phyloP scores from a whole-genome alignment of 169 alveolate species.

The Cystoisospora suis region DNA sequence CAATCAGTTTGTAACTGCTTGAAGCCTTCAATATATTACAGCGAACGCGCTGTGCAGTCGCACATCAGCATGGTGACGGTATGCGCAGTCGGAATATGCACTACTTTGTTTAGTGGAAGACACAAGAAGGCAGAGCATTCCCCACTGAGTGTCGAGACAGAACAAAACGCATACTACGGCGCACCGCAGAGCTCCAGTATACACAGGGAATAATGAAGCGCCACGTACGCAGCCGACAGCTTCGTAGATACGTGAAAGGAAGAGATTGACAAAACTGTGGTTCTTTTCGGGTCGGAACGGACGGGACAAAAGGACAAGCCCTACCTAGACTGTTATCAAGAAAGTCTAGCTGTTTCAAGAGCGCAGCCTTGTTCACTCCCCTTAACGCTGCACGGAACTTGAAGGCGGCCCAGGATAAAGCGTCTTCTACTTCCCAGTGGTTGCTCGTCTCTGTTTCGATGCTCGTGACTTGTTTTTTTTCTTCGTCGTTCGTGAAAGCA shows the following conservation, averaged over 20 bases:
- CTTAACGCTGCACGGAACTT: constrained; percentile 10
- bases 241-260: neutral
- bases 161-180: neutral
- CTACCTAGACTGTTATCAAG: neutral
- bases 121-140: too few relatives aligned
- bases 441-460: neutral
- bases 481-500: neutral
- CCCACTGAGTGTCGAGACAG: neutral
- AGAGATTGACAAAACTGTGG: neutral
- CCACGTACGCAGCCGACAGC: too few relatives aligned
- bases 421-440: constrained; percentile 4
- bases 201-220: neutral
- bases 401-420: constrained; percentile 32
- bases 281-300: neutral
- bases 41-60: too few relatives aligned
- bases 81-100: too few relatives aligned
- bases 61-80: too few relatives aligned
- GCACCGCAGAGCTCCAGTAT: too few relatives aligned
- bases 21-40: too few relatives aligned
- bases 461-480: neutral
- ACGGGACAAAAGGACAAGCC: neutral
- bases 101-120: too few relatives aligned
- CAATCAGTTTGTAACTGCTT: neutral
- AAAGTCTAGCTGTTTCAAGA: neutral
- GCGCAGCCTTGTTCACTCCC: neutral